Evolutionary conservation across 2,329 filamentous ascomycete genomes (phyloP), one percentile per base, ranked within the genome.

Genomic region (Calonectria pauciramosa): DNA sequence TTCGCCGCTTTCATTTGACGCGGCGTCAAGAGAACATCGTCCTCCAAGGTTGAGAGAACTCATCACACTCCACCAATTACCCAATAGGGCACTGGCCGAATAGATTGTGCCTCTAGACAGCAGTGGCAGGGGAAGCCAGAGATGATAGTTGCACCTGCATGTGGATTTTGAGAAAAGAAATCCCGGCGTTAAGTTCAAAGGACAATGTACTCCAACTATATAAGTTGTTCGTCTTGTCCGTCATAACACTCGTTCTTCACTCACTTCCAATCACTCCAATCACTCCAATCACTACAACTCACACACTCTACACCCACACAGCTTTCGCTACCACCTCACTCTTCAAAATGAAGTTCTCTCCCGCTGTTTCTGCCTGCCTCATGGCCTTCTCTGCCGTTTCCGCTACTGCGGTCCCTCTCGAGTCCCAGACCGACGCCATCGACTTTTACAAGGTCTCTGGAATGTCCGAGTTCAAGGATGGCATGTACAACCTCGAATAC

Each of bases 371-470:
- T 26, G 32, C 54, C 32, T 60, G 54, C 54, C 32, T 60, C 20
- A 36, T 60, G 54, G 54, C 32, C 14, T 38, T 60, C 32, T 60
- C 32, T 36, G 54, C 54, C n/a, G 23, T 38, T 38, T 23, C 54
- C 23, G n/a, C 54, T 34, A 10, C 54, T 26, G 54, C 54, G 32
- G 54, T 16, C 54, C 54, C 54, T 36, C 32, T 60, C 23, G 54
- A 60, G n/a, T 60, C 51, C 9, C 51, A 52, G 51, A 30, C 51
- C 7, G 51, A 52, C 26, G 26, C 34, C 16, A 60, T 60, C 32
- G 32, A 60, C 54, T 60, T 60, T 60, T 60, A 59, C n/a, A 60
- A 60, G 54, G 54, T 23, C 32, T 60, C 54, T 60, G 54, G 54
- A 36, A 23, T 60, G 54, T 36, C 32, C 11, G 54, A 60, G 32